These are phyloP conservation scores for Drechslerella dactyloides DNA, from an alignment of 2,329 filamentous ascomycete species.

Conservation along the genomic window DNA sequence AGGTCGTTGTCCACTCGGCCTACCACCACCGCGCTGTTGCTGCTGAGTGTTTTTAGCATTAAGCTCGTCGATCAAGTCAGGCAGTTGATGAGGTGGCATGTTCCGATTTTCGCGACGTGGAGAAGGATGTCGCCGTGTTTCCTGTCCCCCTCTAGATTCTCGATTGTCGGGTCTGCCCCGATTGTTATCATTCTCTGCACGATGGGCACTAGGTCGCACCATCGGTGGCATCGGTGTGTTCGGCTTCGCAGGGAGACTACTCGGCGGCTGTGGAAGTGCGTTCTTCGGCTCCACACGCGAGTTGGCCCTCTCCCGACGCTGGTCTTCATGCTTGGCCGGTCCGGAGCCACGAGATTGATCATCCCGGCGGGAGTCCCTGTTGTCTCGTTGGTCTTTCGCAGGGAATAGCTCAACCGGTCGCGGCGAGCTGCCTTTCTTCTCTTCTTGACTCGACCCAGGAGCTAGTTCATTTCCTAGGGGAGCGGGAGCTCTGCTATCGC, in stretches of 20 bases:
- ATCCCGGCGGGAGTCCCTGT: conserved; percentile 20
- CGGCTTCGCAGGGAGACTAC: conserved; percentile 45
- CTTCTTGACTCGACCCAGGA: conserved; percentile 30
- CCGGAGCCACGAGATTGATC: conserved; percentile 20
- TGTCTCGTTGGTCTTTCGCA: conserved; percentile 26
- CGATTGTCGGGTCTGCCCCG: conserved; percentile 33
- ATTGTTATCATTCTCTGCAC: conserved; percentile 30
- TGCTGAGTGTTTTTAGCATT: conserved; percentile 40
- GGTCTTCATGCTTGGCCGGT: conserved; percentile 35
- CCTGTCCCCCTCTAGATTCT: conserved; percentile 11
- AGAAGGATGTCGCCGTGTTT: conserved; percentile 28
- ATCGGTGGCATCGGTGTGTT: conserved; percentile 47
- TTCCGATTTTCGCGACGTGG: conserved; percentile 27
- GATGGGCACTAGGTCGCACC: conserved; percentile 34
- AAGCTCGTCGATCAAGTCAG: conserved; percentile 45
- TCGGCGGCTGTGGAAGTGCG: conserved; percentile 42
- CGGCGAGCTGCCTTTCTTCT: conserved; percentile 35
- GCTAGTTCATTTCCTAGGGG: conserved; percentile 30
- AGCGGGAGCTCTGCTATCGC: conserved; percentile 35
- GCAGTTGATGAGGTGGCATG: conserved; percentile 27
- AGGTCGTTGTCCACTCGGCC: conserved; percentile 28
- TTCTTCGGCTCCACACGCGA: conserved; percentile 30
- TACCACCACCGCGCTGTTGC: conserved; percentile 17
- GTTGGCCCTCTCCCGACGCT: conserved; percentile 39
- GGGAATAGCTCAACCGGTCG: conserved; percentile 36